Evolutionary conservation across 805 yeast species (phyloP).

Genomic region (Zygotorulaspora danielsina): DNA sequence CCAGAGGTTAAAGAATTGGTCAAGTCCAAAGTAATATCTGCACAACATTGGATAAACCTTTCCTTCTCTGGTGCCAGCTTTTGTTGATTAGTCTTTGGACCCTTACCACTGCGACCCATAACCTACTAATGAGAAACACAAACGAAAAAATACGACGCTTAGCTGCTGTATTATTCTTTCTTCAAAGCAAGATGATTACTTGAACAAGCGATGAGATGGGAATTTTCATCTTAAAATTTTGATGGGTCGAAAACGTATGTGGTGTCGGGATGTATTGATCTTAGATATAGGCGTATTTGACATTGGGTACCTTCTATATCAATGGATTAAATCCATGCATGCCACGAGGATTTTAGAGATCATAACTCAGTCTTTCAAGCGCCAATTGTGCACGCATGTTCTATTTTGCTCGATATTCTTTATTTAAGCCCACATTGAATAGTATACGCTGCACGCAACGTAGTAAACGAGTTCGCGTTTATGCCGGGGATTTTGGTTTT

Average conservation of each 20-base stretch:
- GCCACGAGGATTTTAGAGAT: no score
- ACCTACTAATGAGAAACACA: neutral
- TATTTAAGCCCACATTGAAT: no score
- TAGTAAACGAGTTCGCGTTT: neutral
- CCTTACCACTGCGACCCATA: constrained; percentile 38
- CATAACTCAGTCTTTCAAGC: no score
- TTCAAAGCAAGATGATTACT: no score
- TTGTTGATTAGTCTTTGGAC: constrained; percentile 46
- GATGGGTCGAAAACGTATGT: neutral
- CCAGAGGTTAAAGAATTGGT: constrained; percentile 70
- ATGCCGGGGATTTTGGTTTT: neutral
- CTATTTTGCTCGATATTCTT: no score
- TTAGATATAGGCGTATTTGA: no score
- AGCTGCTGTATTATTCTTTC: no score
- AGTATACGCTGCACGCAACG: neutral
- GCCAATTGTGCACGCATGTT: no score
- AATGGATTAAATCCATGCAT: no score
- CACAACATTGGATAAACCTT: constrained; percentile 85
- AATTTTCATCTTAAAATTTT: constrained; percentile 1
- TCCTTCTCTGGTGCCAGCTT: constrained; percentile 88
- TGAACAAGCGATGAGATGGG: neutral
- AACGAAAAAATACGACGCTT: no score
- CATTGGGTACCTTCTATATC: no score
- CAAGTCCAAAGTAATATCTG: constrained; percentile 83
- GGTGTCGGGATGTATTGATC: constrained; percentile 3